Conservation (phyloP, 352 stramenopile species). For the Pelagophyceae sp. region DNA sequence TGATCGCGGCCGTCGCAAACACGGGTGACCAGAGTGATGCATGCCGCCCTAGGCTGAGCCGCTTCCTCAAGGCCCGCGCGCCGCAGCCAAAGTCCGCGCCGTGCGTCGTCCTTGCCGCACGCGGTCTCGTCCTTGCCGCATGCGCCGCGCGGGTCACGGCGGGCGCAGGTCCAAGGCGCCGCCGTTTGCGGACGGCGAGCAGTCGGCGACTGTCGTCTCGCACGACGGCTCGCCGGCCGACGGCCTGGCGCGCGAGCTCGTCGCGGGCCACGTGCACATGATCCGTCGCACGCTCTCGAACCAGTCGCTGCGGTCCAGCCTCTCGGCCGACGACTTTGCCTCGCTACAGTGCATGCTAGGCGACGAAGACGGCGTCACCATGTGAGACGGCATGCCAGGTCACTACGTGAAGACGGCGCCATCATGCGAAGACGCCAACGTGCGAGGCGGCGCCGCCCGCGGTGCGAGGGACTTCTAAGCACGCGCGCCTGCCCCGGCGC, state of each 20-base stretch:
- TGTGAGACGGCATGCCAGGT: too few relatives aligned
- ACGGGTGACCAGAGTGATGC: too few relatives aligned
- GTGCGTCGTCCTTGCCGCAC: background rate
- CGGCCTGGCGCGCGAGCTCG: background rate
- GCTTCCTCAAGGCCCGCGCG: background rate
- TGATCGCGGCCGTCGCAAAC: too few relatives aligned
- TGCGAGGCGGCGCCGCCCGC: too few relatives aligned
- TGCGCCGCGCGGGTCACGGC: background rate
- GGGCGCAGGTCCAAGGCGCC: background rate
- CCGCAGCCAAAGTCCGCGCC: background rate
- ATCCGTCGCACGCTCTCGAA: background rate
- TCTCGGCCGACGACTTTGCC: constrained; percentile 14
- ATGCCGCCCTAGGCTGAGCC: background rate
- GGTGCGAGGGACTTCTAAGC: too few relatives aligned
- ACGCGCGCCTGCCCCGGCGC: too few relatives aligned
- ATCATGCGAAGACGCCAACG: too few relatives aligned
- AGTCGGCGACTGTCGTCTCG: background rate
- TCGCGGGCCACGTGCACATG: background rate
- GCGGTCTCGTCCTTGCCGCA: background rate
- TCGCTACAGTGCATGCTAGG: constrained; percentile 16
- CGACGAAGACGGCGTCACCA: constrained; percentile 17
- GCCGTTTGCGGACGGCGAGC: too few relatives aligned
- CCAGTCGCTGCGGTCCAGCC: background rate
- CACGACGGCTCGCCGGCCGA: background rate
- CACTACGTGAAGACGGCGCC: too few relatives aligned